phyloP scores from a whole-genome alignment of 208 protist genomes.

The Trypanosoma platydactyli region DNA sequence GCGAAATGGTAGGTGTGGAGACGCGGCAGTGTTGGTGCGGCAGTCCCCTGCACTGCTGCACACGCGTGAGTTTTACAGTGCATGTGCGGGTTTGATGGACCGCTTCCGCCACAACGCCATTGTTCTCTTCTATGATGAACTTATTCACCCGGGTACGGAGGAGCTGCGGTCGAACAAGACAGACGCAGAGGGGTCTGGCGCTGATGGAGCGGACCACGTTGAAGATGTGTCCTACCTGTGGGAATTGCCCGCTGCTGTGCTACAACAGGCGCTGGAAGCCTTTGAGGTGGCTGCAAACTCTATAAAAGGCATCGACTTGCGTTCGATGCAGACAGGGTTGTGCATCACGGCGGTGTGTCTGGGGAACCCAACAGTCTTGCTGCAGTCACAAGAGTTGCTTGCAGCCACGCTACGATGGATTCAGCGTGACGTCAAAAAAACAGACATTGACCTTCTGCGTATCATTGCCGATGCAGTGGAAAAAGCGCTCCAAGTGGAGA shows the following conservation, averaged over 20 bases:
- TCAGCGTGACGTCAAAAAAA: slow-evolving; percentile 7
- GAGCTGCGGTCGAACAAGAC: background rate
- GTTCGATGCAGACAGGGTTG: slow-evolving; percentile 3
- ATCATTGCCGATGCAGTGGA: slow-evolving; percentile 17
- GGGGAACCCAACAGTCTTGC: background rate
- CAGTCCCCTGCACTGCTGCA: slow-evolving; percentile 17
- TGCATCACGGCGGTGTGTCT: slow-evolving; percentile 19
- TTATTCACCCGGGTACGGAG: slow-evolving; percentile 19
- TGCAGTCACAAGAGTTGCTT: background rate
- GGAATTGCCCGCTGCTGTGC: background rate
- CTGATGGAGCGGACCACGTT: background rate
- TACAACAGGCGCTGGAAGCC: slow-evolving; percentile 14
- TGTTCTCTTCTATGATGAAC: slow-evolving; percentile 27
- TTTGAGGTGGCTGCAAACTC: slow-evolving; percentile 18
- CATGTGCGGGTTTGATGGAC: slow-evolving; percentile 18
- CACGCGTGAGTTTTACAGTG: slow-evolving; percentile 20
- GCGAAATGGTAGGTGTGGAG: slow-evolving; percentile 2
- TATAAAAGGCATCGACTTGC: background rate
- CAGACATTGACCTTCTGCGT: background rate
- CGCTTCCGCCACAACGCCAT: slow-evolving; percentile 5
- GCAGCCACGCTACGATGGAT: slow-evolving; percentile 16
- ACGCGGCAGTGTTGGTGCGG: slow-evolving; percentile 29
- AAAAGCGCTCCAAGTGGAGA: slow-evolving; percentile 2
- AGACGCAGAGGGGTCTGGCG: background rate
- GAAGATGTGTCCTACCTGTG: slow-evolving; percentile 3